phyloP scores from a whole-genome alignment of 306 rosid genomes.

The Cyamopsis tetragonoloba region DNA sequence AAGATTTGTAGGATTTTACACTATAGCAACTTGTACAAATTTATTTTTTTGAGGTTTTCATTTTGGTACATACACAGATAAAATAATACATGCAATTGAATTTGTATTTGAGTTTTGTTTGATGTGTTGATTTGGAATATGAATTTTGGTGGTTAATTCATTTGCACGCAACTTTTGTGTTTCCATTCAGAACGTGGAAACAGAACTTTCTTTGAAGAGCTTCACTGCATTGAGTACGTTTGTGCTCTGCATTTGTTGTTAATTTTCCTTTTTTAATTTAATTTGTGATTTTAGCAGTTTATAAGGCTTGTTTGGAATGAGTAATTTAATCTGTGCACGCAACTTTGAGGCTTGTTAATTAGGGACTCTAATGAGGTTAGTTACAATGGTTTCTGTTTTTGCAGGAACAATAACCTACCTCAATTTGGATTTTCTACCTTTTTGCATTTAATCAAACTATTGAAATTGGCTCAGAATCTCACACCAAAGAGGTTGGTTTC shows the following conservation, averaged over 20 bases:
- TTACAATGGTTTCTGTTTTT: constrained; percentile 36
- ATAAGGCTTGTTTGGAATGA: constrained; percentile 18
- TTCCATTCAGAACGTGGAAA: constrained; percentile 29
- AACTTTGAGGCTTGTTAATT: constrained; percentile 28
- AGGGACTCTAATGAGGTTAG: constrained; percentile 9
- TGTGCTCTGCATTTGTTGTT: constrained; percentile 21
- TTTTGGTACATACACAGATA: constrained; percentile 15
- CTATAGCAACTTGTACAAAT: constrained; percentile 25
- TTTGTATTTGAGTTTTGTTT: constrained; percentile 16
- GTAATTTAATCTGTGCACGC: no score
- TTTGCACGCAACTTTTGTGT: constrained; percentile 29
- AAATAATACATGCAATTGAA: constrained; percentile 31
- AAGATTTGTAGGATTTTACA: constrained; percentile 20
- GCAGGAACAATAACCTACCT: constrained; percentile 34
- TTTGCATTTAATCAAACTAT: constrained; percentile 50
- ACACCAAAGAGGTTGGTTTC: constrained; percentile 53
- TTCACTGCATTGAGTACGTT: constrained; percentile 39
- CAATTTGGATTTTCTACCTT: constrained; percentile 31
- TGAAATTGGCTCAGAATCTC: constrained; percentile 44
- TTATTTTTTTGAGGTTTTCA: constrained; percentile 17
- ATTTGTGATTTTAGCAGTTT: constrained; percentile 4
- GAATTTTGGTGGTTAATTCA: constrained; percentile 38
- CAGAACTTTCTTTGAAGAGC: constrained; percentile 10
- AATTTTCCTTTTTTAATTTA: background rate
- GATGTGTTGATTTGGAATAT: constrained; percentile 18